phyloP scores from a whole-genome alignment of 2,329 filamentous ascomycete genomes.

The Onygenales sp. region DNA sequence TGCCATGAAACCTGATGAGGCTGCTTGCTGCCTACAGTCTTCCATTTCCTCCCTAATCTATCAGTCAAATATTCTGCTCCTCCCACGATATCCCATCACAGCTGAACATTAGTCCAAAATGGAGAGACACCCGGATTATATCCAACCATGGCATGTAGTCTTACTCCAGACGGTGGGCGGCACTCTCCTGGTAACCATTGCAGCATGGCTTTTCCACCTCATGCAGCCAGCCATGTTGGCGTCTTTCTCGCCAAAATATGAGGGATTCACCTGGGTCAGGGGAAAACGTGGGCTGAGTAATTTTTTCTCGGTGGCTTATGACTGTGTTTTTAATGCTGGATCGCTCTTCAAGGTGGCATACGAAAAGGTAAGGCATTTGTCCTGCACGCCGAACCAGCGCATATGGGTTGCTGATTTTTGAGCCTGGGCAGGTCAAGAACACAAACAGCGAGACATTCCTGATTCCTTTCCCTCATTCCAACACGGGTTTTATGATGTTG shows the following conservation, averaged over 20 bases:
- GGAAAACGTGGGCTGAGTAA: not conserved
- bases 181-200: too few species aligned
- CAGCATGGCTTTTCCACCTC: not conserved
- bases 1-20: too few species aligned
- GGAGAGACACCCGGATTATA: too few species aligned
- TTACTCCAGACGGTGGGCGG: too few species aligned
- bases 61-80: too few species aligned
- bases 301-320: not conserved
- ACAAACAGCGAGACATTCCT: not conserved
- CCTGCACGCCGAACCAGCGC: not conserved
- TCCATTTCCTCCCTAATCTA: too few species aligned
- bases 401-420: not conserved
- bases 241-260: not conserved
- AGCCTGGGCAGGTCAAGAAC: not conserved
- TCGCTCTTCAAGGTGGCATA: not conserved
- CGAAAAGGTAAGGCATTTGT: not conserved
- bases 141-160: too few species aligned
- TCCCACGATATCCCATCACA: too few species aligned
- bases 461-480: constrained; percentile 2
- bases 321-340: not conserved
- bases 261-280: not conserved
- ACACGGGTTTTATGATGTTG: constrained; percentile 1
- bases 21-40: too few species aligned
- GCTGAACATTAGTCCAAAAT: too few species aligned
- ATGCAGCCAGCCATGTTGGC: not conserved